Evolutionary conservation across 192 early-diverging fungal species (phyloP).

Genomic region (Podila epicladia): DNA sequence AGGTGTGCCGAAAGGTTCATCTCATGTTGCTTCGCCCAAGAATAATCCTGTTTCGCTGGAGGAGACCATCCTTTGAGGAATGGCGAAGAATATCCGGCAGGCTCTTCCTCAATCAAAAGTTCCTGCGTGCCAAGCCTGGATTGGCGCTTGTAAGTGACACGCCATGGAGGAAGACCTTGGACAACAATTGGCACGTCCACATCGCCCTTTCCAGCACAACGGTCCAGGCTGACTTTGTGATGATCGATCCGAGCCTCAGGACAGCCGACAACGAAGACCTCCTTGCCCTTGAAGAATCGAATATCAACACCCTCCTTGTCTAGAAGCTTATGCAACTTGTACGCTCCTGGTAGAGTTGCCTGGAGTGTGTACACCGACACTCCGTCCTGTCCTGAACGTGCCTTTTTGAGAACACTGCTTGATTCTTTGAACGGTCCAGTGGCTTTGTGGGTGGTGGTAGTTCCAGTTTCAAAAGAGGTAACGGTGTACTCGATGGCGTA

Average conservation of each 20-base stretch:
- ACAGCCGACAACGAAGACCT: conserved; percentile 36
- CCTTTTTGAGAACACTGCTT: conserved; percentile 13
- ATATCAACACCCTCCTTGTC: conserved; percentile 39
- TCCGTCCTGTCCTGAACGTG: conserved; percentile 14
- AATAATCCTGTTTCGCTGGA: conserved; percentile 26
- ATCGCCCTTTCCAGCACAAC: conserved; percentile 37
- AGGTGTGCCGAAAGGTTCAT: conserved; percentile 42
- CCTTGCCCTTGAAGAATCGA: conserved; percentile 27
- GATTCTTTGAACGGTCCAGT: conserved; percentile 39
- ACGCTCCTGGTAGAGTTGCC: conserved; percentile 18
- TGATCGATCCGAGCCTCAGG: conserved; percentile 36
- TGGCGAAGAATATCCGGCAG: conserved; percentile 32
- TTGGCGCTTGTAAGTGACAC: conserved; percentile 24
- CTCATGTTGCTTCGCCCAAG: conserved; percentile 37
- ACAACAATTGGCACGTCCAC: conserved; percentile 35
- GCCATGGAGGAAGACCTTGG: conserved; percentile 38
- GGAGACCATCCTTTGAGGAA: conserved; percentile 35
- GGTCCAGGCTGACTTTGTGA: conserved; percentile 24
- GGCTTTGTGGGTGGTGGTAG: conserved; percentile 10
- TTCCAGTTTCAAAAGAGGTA: conserved; percentile 40
- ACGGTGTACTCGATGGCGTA: conserved; percentile 33
- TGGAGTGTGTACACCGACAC: conserved; percentile 21
- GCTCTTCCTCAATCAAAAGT: conserved; percentile 27
- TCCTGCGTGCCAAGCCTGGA: conserved; percentile 11
- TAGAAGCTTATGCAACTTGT: conserved; percentile 20